Conservation (phyloP, 2,329 filamentous ascomycete genomes). For the Zymoseptoria tritici region DNA sequence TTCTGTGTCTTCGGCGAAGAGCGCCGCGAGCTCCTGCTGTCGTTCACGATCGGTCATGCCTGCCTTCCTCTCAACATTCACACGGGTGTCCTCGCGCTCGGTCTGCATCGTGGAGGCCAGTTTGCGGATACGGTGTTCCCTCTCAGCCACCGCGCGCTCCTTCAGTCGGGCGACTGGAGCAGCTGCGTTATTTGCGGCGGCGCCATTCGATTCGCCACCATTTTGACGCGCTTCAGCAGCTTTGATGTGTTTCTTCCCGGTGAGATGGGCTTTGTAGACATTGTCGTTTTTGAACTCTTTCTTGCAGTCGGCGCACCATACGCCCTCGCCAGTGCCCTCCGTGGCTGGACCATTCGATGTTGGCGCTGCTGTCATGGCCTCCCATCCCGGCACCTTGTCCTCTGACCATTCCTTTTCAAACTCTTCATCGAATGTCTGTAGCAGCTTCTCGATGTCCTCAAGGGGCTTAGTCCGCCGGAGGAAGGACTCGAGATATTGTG, state of each 20-base stretch:
- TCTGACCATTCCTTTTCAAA: constrained; percentile 78
- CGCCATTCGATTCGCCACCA: constrained; percentile 23
- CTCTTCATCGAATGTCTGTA: constrained; percentile 69
- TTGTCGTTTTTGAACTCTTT: constrained; percentile 95
- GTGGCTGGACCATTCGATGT: constrained; percentile 35
- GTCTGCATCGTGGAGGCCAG: constrained; percentile 76
- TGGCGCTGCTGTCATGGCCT: constrained; percentile 37
- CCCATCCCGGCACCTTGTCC: constrained; percentile 73
- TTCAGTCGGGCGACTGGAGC: constrained; percentile 52
- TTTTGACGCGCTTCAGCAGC: constrained; percentile 59
- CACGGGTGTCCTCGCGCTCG: constrained; percentile 78
- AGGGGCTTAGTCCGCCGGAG: constrained; percentile 77
- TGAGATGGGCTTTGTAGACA: constrained; percentile 83
- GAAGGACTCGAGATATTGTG: constrained; percentile 79
- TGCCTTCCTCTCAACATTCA: constrained; percentile 92
- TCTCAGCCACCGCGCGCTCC: constrained; percentile 82
- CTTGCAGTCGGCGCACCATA: constrained; percentile 87
- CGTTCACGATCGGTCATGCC: constrained; percentile 97
- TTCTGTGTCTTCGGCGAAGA: constrained; percentile 60
- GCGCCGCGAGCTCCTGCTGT: constrained; percentile 83
- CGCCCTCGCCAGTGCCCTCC: constrained; percentile 56
- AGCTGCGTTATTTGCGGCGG: constrained; percentile 11
- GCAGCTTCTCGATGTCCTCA: constrained; percentile 74
- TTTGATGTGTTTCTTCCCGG: constrained; percentile 86
- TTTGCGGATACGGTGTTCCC: constrained; percentile 75